phyloP scores from a whole-genome alignment of 176 grass and related monocot species.

The Zoysia japonica region DNA sequence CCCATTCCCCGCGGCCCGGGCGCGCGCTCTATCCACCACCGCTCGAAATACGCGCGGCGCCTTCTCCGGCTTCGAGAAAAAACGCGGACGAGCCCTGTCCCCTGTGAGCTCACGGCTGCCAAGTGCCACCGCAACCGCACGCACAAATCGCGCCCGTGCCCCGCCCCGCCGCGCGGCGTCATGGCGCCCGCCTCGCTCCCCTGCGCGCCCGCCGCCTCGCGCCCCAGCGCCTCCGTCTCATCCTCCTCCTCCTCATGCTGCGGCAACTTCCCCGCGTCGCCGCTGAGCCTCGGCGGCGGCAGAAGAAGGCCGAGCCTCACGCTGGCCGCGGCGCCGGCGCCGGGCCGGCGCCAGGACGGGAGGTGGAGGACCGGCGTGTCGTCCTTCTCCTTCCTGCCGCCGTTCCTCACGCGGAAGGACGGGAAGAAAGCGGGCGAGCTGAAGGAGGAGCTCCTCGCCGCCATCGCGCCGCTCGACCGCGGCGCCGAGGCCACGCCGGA shows the following conservation, averaged over 20 bases:
- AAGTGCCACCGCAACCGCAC: conserved; percentile 8
- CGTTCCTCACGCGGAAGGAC: conserved; percentile 50
- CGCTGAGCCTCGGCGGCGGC: background rate
- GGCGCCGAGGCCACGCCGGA: conserved; percentile 62
- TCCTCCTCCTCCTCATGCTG: background rate
- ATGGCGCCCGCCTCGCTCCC: conserved; percentile 33
- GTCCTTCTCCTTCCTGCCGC: conserved; percentile 69
- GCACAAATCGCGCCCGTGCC: conserved; percentile 16
- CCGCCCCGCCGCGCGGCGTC: background rate
- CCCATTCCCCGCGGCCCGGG: background rate
- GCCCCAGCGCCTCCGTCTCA: background rate
- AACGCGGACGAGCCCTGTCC: background rate
- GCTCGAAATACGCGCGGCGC: conserved; percentile 35
- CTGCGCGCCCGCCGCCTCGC: conserved; percentile 29
- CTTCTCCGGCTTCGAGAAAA: background rate
- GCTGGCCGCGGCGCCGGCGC: background rate
- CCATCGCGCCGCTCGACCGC: conserved; percentile 74
- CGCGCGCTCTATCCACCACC: conserved; percentile 31
- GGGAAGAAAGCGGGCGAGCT: conserved; percentile 51
- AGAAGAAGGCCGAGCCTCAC: background rate
- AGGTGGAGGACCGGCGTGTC: conserved; percentile 69
- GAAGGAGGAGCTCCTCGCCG: conserved; percentile 77
- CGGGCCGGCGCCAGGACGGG: background rate
- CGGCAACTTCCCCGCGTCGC: background rate
- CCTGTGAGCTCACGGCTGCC: background rate